Percentiles rank a stretch among this genome's conserved stretches.
Evolutionary conservation across 1,284 basidiomycete genomes (phyloP).

Genomic region (Cutaneotrichosporon cyanovorans): DNA sequence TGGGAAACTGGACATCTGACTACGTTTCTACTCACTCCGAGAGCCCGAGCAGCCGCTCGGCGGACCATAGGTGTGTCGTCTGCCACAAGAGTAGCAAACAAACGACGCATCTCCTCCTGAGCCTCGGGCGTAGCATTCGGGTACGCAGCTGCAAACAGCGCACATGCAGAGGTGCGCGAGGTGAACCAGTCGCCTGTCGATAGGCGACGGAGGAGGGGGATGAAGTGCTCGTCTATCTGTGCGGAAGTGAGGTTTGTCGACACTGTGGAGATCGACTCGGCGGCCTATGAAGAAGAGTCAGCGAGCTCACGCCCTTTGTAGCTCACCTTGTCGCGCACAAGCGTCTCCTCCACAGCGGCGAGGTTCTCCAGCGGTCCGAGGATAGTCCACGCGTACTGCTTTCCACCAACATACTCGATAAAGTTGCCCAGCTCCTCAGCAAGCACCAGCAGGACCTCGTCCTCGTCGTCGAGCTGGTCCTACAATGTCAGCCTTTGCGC

Average conservation of each 20-base stretch:
- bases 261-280: constrained; percentile 92
- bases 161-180: constrained; percentile 91
- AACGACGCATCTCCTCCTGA: constrained; percentile 84
- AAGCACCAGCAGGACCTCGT: constrained; percentile 92
- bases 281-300: constrained; percentile 56
- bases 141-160: constrained; percentile 91
- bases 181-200: constrained; percentile 98
- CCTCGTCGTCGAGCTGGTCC: constrained; percentile 98
- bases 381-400: constrained; percentile 77
- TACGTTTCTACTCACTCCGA: constrained; percentile 70
- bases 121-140: constrained; percentile 61
- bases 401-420: constrained; percentile 91
- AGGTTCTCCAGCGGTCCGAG: constrained; percentile 92
- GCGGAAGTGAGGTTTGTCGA: constrained; percentile 66
- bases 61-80: constrained; percentile 99
- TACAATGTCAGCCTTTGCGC: constrained; percentile 44
- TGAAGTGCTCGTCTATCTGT: constrained; percentile 85
- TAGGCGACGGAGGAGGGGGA: constrained; percentile 83
- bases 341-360: constrained; percentile 93
- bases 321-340: constrained; percentile 91
- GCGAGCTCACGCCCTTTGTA: background rate
- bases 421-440: constrained; percentile 91
- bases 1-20: too few species aligned
- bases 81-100: constrained; percentile 71
- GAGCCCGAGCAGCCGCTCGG: constrained; percentile 90